phyloP scores from a whole-genome alignment of 2,329 filamentous ascomycete genomes.

The Microcyclospora tardicrescens region DNA sequence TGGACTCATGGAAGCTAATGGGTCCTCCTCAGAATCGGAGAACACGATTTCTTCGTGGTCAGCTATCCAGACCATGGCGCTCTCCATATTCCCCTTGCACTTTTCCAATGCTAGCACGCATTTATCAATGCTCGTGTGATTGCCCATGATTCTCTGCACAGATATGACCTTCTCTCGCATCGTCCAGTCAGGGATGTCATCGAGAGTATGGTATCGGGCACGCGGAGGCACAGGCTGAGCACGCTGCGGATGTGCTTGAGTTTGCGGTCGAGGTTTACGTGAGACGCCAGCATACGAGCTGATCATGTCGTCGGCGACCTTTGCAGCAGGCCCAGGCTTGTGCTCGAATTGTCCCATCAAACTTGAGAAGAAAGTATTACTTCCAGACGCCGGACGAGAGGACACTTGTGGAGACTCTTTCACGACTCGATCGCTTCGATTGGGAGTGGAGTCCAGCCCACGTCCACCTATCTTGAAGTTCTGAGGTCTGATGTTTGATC shows the following conservation, averaged over 20 bases:
- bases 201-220: constrained; percentile 28
- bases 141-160: constrained; percentile 37
- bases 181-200: constrained; percentile 39
- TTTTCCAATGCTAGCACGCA: constrained; percentile 38
- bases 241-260: constrained; percentile 10
- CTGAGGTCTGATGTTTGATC: constrained; percentile 48
- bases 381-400: constrained; percentile 3
- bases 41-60: constrained; percentile 23
- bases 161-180: constrained; percentile 39
- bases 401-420: constrained; percentile 16
- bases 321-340: constrained; percentile 3
- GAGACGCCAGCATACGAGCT: constrained; percentile 25
- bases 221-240: constrained; percentile 20
- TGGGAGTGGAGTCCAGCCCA: constrained; percentile 20
- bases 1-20: constrained; percentile 13
- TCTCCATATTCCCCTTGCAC: constrained; percentile 41
- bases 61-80: constrained; percentile 39
- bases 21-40: constrained; percentile 11
- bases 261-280: constrained; percentile 10
- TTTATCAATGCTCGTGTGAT: constrained; percentile 29
- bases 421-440: constrained; percentile 9
- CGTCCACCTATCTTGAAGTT: constrained; percentile 37
- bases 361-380: constrained; percentile 9
- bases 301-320: constrained; percentile 29
- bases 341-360: constrained; percentile 16